Evolutionary conservation across 257 asterid species (phyloP).

Genomic region (Craterostigma plantagineum): DNA sequence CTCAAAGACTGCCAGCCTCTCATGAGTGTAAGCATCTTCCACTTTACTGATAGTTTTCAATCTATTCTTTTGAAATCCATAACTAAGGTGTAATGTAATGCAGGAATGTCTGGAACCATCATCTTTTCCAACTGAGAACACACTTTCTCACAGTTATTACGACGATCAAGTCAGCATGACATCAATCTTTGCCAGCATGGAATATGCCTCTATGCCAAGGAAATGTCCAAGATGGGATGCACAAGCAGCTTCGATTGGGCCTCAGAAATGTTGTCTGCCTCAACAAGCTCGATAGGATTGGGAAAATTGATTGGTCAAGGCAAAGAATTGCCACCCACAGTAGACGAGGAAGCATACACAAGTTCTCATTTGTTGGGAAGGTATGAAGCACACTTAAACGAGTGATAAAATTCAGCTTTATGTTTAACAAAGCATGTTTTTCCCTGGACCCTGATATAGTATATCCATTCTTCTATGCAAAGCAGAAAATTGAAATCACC

Average conservation of each 20-base stretch:
- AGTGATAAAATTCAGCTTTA: neutral
- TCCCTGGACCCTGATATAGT: neutral
- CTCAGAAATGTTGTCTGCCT: constrained; percentile 59
- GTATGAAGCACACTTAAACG: constrained; percentile 18
- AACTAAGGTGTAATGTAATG: constrained; percentile 5
- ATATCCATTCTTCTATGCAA: constrained; percentile 6
- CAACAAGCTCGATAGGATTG: constrained; percentile 45
- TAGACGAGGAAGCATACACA: constrained; percentile 13
- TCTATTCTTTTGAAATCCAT: constrained; percentile 10
- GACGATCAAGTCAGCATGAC: constrained; percentile 66
- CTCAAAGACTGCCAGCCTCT: constrained; percentile 35
- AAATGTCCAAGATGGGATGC: constrained; percentile 30
- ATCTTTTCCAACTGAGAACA: constrained; percentile 17
- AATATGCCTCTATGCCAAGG: constrained; percentile 49
- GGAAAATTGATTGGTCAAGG: constrained; percentile 48
- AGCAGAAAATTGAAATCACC: constrained; percentile 28
- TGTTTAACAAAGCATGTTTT: neutral
- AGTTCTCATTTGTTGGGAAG: constrained; percentile 18
- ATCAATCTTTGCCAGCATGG: constrained; percentile 60
- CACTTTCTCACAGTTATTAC: constrained; percentile 33
- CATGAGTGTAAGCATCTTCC: constrained; percentile 27
- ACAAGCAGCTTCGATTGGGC: constrained; percentile 35
- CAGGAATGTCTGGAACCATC: constrained; percentile 51
- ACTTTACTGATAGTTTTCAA: constrained; percentile 6
- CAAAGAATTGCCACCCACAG: constrained; percentile 7